Evolutionary conservation across 163 green algal genomes (phyloP).

Genomic region (Scenedesmus sp.): DNA sequence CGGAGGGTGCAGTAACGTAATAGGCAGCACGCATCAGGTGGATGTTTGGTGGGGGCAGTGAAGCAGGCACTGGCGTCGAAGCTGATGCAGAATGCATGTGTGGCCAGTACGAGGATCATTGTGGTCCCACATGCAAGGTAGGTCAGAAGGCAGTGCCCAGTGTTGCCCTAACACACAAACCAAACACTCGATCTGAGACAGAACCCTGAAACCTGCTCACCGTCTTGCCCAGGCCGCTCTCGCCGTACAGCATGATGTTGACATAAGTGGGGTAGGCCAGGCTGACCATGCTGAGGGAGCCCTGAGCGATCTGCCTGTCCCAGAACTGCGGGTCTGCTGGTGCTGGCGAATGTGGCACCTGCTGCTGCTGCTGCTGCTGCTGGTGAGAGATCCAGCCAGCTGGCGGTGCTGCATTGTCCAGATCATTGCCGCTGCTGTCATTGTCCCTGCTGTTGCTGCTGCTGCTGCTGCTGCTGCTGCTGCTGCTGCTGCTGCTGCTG

Average conservation of each 20-base stretch:
- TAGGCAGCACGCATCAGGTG: no score
- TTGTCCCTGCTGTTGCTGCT: neutral
- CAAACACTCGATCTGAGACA: no score
- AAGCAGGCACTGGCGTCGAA: no score
- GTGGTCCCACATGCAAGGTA: no score
- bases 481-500: neutral
- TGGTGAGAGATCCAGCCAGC: neutral
- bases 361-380: neutral
- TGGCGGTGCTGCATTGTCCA: neutral
- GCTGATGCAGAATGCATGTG: no score
- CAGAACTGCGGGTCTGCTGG: neutral
- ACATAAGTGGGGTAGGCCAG: conserved; percentile 11
- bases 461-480: neutral
- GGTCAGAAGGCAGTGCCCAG: no score
- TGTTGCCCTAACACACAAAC: no score
- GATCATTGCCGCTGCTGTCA: neutral
- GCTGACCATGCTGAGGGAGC: neutral
- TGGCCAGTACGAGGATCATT: no score
- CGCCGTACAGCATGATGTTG: conserved; percentile 43
- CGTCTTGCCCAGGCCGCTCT: conserved; percentile 43
- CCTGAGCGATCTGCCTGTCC: neutral
- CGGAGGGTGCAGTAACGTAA: no score
- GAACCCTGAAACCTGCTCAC: neutral
- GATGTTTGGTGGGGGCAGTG: no score
- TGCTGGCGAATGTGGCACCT: neutral